phyloP scores from a whole-genome alignment of 106 monocot genomes.

The Platanthera zijinensis region DNA sequence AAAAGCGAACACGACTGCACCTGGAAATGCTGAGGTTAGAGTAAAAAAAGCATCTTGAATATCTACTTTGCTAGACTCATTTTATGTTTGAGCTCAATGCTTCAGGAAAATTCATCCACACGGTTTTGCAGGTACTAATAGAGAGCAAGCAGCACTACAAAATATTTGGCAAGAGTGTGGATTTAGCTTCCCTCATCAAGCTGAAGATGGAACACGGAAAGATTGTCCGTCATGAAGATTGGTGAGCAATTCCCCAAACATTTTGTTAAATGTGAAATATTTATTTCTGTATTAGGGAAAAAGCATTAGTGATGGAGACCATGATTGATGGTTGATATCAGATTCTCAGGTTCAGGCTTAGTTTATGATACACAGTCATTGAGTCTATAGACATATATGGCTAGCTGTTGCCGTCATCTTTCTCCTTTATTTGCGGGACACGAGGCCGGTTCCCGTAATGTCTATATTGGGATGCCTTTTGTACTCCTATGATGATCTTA shows the following conservation, averaged over 20 bases:
- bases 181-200: conserved; percentile 43
- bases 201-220: conserved; percentile 43
- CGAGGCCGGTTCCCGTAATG: no score
- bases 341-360: no score
- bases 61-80: neutral
- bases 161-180: conserved; percentile 40
- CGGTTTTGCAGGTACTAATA: conserved; percentile 35
- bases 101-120: neutral
- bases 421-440: no score
- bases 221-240: conserved; percentile 49
- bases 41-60: neutral
- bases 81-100: neutral
- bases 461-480: no score
- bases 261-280: no score
- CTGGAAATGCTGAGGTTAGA: conserved; percentile 43
- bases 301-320: no score
- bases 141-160: conserved; percentile 73
- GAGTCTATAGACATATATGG: no score
- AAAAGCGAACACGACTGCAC: conserved; percentile 31
- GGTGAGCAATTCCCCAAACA: conserved; percentile 15
- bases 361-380: no score
- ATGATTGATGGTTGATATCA: no score
- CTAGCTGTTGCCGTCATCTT: no score
- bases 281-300: no score
- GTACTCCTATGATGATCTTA: no score